Evolutionary conservation across 2,329 filamentous ascomycete species (phyloP).

Genomic region (Botrytis aclada): DNA sequence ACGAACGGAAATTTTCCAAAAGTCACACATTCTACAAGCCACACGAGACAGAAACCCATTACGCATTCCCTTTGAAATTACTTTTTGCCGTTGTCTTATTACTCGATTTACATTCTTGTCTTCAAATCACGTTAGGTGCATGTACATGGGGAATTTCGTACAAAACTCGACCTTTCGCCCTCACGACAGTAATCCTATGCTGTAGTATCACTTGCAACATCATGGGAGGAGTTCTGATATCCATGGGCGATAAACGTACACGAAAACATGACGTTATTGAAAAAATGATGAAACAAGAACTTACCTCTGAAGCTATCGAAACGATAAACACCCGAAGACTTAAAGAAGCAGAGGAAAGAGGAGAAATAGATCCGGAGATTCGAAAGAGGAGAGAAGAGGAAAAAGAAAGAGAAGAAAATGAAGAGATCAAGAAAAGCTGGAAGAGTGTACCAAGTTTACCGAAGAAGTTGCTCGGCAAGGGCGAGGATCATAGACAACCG

Average conservation of each 20-base stretch:
- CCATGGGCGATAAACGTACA: constrained; percentile 69
- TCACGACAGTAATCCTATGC: constrained; percentile 78
- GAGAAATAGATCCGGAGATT: constrained; percentile 27
- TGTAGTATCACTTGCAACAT: constrained; percentile 77
- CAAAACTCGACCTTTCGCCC: constrained; percentile 61
- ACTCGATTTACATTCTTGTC: constrained; percentile 72
- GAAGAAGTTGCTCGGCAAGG: constrained; percentile 32
- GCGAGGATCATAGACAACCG: constrained; percentile 32
- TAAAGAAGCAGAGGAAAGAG: constrained; percentile 64
- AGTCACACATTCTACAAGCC: constrained; percentile 89
- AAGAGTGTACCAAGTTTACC: constrained; percentile 30
- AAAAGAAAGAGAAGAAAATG: constrained; percentile 41
- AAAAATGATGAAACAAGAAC: constrained; percentile 69
- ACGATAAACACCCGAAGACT: constrained; percentile 86
- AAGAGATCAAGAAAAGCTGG: constrained; percentile 33
- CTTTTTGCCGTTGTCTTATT: constrained; percentile 73
- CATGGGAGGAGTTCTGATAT: constrained; percentile 71
- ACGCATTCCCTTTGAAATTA: constrained; percentile 70
- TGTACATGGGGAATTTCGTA: constrained; percentile 78
- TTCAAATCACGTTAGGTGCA: constrained; percentile 76
- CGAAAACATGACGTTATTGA: constrained; percentile 83
- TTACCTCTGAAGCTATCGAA: constrained; percentile 62
- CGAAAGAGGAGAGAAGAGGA: constrained; percentile 50
- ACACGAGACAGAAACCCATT: constrained; percentile 78
- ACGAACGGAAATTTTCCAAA: constrained; percentile 75